Base-by-base conservation (phyloP, 352 stramenopile genomes). In the Globisporangium paroecandrum region DNA sequence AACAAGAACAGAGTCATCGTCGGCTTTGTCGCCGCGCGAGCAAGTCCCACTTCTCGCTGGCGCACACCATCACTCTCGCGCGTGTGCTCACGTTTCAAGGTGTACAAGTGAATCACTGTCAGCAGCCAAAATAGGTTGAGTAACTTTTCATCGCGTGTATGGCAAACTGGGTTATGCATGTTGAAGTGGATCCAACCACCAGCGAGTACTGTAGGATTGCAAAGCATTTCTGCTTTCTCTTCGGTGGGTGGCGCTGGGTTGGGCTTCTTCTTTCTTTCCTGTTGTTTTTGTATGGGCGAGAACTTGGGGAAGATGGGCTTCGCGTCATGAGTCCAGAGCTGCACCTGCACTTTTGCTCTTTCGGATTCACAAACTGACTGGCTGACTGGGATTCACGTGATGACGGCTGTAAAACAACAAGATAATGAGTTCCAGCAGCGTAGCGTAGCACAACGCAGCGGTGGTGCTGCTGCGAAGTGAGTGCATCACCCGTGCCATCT, bases 151-250 rank as follows among this genome's bases (percentile, higher is more conserved):
- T n/a, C 0, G 13, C 15, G 41, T 49, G 38, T 47, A n/a, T n/a
- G 15, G 13, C 38, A 46, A 49, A 13, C 8, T 15, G 2, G 41
- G 1, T n/a, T 41, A 9, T 13, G 8, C 41, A 49, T 9, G 12
- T 32, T 22, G 29, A 63, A 63, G 20, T 53, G 38, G 58, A 57
- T 51, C 43, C 15, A 22, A 22, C 18, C 43, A 4, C 18, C 3
- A 32, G 27, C 41, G 15, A 49, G 43, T 51, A 51, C 36, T 64
- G 29, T 20, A 41, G 36, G 22, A 53, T 54, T 54, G 36, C 58
- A 64, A 36, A 60, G 55, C 29, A 60, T 27, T 24, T 41, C 20
- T 60, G 54, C 10, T 25, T 59, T 34, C 27, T 22, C 53, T 32
- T 58, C 53, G 22, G 24, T 58, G 43, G 13, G 41, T 47, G 41